Evolutionary conservation across 768 basidiomycete species (phyloP), one percentile per base, ranked within the genome.

Genomic region (Neoboletus brunneissimus): DNA sequence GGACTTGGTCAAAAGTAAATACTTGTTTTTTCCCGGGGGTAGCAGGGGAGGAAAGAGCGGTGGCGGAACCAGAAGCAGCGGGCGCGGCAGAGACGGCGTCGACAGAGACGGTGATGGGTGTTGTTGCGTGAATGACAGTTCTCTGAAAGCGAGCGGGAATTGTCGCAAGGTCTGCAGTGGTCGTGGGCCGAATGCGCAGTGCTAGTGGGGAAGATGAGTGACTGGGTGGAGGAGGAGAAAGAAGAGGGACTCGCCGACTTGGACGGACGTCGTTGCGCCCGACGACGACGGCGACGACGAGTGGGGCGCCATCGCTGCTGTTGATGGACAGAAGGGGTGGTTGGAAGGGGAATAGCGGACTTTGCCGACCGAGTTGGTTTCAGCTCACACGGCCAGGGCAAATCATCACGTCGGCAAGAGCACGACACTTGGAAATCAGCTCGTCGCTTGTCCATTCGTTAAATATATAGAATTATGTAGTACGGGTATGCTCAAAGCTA

Each of bases 141-240:
- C 89, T 86, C 76, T 97, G 95, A 74, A 98, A 97, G 72, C 96
- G 90, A 73, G 88, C 85, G 65, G 96, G 96, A 60, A 96, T 94
- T 68, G 88, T 87, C 49, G 80, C 79, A 42, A 86, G 77, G 77
- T 97, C 94, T 71, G 95, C 89, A 34, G 80, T 73, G 43, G 92
- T 92, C 43, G 88, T 81, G 29, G 95, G 95, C 58, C 94, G 86
- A 61, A 98, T 94, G 64, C 95, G 88, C 64, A 97, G 79, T 66
- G 94, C 95, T 87, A n/a, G 38, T 40, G 54, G 67, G 60, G 23
- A 23, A 23, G 38, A 57, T 58, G 37, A 53, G 54, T 27, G 16
- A 1, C 10, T 15, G 12, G 22, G 13, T 31, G 38, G 25, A 42
- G 13, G 45, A 29, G 18, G 45, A 23, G 1, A 1, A 4, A 18